Percentiles rank a stretch among this genome's conserved stretches.
phyloP scores from a whole-genome alignment of 345 rosid species.

The Laguncularia racemosa region DNA sequence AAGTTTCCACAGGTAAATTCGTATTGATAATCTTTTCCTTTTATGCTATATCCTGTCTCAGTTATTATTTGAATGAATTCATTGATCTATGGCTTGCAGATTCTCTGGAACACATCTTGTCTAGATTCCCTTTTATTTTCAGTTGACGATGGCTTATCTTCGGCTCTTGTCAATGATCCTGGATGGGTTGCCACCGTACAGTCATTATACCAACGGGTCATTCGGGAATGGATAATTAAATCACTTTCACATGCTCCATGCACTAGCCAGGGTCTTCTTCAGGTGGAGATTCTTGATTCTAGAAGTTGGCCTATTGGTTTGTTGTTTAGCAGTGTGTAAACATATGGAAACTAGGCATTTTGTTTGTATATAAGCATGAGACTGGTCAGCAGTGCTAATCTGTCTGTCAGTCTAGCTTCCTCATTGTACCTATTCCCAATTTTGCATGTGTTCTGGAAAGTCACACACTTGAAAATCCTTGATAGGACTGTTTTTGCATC shows the following conservation, averaged over 20 bases:
- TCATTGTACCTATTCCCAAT: not conserved
- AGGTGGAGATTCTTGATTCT: constrained; percentile 41
- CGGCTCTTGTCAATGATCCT: constrained; percentile 81
- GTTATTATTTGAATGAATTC: constrained; percentile 12
- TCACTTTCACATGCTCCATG: constrained; percentile 97
- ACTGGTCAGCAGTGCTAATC: too few relatives aligned
- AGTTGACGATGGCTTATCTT: constrained; percentile 56
- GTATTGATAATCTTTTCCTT: constrained; percentile 5
- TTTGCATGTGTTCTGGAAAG: not conserved
- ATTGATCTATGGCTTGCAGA: constrained; percentile 40
- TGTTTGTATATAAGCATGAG: too few relatives aligned
- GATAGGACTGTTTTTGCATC: constrained; percentile 2
- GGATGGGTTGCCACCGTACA: constrained; percentile 75
- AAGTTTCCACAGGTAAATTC: constrained; percentile 87
- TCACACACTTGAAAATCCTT: not conserved
- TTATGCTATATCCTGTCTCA: not conserved
- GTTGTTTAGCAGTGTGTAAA: not conserved
- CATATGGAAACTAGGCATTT: too few relatives aligned
- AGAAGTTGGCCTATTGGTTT: not conserved
- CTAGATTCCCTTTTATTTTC: constrained; percentile 78
- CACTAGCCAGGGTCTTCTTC: constrained; percentile 98
- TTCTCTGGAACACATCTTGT: constrained; percentile 95
- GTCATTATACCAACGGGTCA: constrained; percentile 74
- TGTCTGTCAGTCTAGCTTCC: too few relatives aligned
- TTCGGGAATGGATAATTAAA: constrained; percentile 85